Evolutionary conservation across 805 yeast genomes (phyloP).

Genomic region (Wickerhamiella sergipiensis): DNA sequence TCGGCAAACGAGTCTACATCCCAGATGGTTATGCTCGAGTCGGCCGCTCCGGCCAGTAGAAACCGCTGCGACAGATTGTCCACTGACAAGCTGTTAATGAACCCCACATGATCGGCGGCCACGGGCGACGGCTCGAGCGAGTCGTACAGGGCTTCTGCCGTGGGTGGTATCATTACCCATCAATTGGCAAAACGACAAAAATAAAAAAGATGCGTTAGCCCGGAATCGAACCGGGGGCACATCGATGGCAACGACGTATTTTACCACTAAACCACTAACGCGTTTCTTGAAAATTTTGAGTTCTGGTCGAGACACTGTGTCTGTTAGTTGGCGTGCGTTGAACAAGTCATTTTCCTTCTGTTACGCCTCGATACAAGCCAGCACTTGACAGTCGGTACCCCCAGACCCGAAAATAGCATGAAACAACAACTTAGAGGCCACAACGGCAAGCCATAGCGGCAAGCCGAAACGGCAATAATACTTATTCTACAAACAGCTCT

Average conservation of each 20-base stretch:
- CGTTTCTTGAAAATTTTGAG: neutral
- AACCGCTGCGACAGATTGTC: constrained; percentile 35
- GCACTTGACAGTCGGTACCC: no score
- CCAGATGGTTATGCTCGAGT: constrained; percentile 57
- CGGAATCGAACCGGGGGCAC: constrained; percentile 18
- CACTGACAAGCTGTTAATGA: constrained; percentile 48
- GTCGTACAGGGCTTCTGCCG: constrained; percentile 5
- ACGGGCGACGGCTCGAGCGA: constrained; percentile 13
- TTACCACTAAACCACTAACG: constrained; percentile 14
- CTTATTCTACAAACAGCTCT: neutral
- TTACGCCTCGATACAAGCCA: no score
- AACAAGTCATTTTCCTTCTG: no score
- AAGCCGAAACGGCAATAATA: no score
- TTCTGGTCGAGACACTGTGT: no score
- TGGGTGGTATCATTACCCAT: neutral
- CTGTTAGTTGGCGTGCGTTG: no score
- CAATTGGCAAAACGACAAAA: neutral
- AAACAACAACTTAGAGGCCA: no score
- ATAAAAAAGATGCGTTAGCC: constrained; percentile 15
- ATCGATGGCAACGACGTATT: constrained; percentile 15
- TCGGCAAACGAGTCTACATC: constrained; percentile 29
- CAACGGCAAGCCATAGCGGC: no score
- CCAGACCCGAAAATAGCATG: no score
- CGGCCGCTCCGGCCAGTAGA: constrained; percentile 61
- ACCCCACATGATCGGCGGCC: constrained; percentile 23